Percentiles rank a stretch among this genome's conserved stretches.
These are phyloP conservation scores for Teratosphaeria destructans DNA, from an alignment of 2,329 filamentous ascomycete genomes.

Conservation along the genomic window DNA sequence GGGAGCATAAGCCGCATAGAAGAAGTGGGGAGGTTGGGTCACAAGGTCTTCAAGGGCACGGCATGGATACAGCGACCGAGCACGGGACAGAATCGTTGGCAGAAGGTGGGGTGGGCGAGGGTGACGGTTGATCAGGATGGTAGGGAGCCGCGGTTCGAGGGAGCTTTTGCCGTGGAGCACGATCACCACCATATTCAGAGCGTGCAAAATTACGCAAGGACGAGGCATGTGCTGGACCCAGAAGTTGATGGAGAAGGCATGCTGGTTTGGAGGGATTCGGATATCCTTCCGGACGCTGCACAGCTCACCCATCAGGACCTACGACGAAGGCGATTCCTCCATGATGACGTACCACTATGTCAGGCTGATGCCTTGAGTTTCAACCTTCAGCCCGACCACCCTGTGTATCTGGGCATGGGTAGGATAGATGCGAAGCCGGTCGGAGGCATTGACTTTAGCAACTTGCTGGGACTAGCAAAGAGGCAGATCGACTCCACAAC, in stretches of 20 bases:
- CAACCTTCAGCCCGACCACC: conserved; percentile 64
- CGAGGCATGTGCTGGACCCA: conserved; percentile 63
- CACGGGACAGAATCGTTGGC: conserved; percentile 53
- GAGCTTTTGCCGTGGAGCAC: conserved; percentile 69
- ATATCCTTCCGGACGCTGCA: conserved; percentile 46
- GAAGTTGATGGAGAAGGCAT: conserved; percentile 59
- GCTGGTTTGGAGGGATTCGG: conserved; percentile 87
- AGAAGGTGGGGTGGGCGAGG: conserved; percentile 75
- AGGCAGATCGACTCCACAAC: conserved; percentile 57
- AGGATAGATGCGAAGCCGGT: conserved; percentile 45
- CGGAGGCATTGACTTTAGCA: conserved; percentile 50
- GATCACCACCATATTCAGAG: conserved; percentile 83
- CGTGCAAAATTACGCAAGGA: conserved; percentile 60
- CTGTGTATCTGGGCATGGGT: conserved; percentile 47
- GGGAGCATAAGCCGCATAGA: conserved; percentile 59
- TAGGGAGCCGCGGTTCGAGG: conserved; percentile 70
- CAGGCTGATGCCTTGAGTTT: conserved; percentile 66
- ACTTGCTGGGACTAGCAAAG: conserved; percentile 53
- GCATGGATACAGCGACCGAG: conserved; percentile 55
- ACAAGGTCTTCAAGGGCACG: conserved; percentile 76
- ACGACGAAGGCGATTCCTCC: conserved; percentile 29
- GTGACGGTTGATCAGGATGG: conserved; percentile 72
- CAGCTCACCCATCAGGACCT: conserved; percentile 47
- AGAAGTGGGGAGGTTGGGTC: conserved; percentile 57
- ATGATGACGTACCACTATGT: conserved; percentile 38